Conservation (phyloP, 2,329 filamentous ascomycete species). For the Fonsecaea erecta region DNA sequence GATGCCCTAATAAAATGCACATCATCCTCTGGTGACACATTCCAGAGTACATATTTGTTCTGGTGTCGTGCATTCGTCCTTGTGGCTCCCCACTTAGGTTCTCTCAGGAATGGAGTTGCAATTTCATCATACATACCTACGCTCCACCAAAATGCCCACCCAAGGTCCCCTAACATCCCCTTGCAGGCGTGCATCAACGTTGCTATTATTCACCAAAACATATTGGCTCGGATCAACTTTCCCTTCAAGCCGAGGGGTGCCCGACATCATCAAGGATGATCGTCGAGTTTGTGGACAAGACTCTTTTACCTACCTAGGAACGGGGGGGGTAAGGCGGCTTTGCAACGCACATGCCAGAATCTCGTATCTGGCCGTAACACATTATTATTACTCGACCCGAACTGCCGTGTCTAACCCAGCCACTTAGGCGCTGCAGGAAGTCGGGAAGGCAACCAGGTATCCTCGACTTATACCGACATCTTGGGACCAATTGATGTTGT, state of each 20-base stretch:
- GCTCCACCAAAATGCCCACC: slow-evolving; percentile 5
- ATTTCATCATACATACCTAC: slow-evolving; percentile 12
- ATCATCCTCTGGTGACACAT: slow-evolving; percentile 9
- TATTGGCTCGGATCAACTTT: neutral
- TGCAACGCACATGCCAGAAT: neutral
- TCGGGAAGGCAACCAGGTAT: slow-evolving; percentile 4
- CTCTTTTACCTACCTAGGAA: neutral
- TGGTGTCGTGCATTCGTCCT: slow-evolving; percentile 7
- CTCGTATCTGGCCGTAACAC: neutral
- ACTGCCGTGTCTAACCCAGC: slow-evolving; percentile 7
- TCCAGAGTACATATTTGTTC: neutral
- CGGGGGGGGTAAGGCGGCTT: neutral
- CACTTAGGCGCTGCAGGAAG: slow-evolving; percentile 3
- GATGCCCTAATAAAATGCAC: slow-evolving; percentile 15
- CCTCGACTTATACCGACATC: neutral
- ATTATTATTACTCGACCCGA: neutral
- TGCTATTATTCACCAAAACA: neutral
- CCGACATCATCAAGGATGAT: slow-evolving; percentile 1
- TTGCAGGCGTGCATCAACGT: neutral
- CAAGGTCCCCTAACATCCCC: neutral
- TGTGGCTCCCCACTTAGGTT: neutral
- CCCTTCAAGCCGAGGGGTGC: neutral
- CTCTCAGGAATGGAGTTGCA: neutral
- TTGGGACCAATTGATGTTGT: neutral
- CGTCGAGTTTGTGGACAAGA: neutral